These are phyloP conservation scores for Podaxis sp. DNA, from an alignment of 768 basidiomycete species.

Conservation along the genomic window DNA sequence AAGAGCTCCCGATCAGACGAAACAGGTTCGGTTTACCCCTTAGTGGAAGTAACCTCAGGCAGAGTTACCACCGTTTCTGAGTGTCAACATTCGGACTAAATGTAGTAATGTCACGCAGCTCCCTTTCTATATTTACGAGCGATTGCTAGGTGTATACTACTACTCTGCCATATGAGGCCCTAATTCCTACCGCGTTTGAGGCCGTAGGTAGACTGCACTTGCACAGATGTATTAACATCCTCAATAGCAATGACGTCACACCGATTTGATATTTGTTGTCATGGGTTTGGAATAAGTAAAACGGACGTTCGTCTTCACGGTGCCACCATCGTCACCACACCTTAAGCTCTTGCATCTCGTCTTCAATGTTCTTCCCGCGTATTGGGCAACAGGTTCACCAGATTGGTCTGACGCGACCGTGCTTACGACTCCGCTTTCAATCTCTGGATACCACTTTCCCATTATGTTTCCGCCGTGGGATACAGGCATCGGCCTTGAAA, in stretches of 20 bases:
- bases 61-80: not conserved
- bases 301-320: not conserved
- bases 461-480: not conserved
- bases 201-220: no score
- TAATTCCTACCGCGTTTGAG: no score
- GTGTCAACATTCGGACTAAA: not conserved
- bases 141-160: no score
- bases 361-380: conserved; percentile 2
- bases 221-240: not conserved
- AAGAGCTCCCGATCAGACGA: not conserved
- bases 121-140: not conserved
- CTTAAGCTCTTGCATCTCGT: no score
- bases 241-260: not conserved
- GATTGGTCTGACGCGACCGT: not conserved
- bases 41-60: not conserved
- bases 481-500: not conserved
- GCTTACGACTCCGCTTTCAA: not conserved
- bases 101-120: not conserved
- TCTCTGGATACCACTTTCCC: not conserved
- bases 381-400: not conserved
- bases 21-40: not conserved
- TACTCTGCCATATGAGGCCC: no score
- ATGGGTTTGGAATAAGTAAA: no score
- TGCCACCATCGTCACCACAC: not conserved
- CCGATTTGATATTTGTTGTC: not conserved